Evolutionary conservation across 2,329 filamentous ascomycete species (phyloP), one percentile per base, ranked within the genome.

Genomic region (Pseudogymnoascus sp.): DNA sequence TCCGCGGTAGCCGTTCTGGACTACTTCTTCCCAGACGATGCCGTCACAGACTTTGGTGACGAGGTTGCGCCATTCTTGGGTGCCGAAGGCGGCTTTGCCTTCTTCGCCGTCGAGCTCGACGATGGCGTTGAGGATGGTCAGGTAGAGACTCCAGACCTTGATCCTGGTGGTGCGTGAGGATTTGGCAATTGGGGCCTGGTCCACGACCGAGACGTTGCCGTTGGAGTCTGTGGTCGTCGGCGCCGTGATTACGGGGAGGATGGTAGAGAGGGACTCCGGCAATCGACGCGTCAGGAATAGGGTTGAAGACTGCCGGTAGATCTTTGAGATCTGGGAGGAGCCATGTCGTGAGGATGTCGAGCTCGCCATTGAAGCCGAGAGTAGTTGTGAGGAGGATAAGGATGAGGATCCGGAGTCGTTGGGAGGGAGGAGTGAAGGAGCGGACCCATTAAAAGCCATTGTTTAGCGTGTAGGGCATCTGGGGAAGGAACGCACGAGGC

Each of bases 71-170:
- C 93, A 99, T 73, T 91, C 88, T 71, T 90, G 86, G 61, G 86
- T 87, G 3, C 95, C 95, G 77, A 97, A 96, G 11, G 88, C 84
- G 61, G 88, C 85, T 78, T 95, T 96, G 60, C 93, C 95, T 75
- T 97, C 93, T 69, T 96, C 91, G 1, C 90, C 82, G 63, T 92
- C 91, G 72, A 97, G 81, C 72, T 97, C 93, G 37, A 96, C 81
- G 67, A 97, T 89, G 40, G 91, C 89, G 78, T 97, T 96, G 66
- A 97, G 81, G 60, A 97, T 89, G 16, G 93, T 96, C 68, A 97
- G 83, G 74, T 97, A 99, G 71, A 99, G 82, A 75, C 92, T 96
- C 95, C 95, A 99, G 67, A 97, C 89, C 77, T 97, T 99, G 75
- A 96, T 89, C 68, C 93, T 83, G 64, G 91, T 95, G 34, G 88